Percentiles rank a stretch among this genome's conserved stretches.
Evolutionary conservation across 73 alveolate species (phyloP).

Genomic region (Paramecium primaurelia): DNA sequence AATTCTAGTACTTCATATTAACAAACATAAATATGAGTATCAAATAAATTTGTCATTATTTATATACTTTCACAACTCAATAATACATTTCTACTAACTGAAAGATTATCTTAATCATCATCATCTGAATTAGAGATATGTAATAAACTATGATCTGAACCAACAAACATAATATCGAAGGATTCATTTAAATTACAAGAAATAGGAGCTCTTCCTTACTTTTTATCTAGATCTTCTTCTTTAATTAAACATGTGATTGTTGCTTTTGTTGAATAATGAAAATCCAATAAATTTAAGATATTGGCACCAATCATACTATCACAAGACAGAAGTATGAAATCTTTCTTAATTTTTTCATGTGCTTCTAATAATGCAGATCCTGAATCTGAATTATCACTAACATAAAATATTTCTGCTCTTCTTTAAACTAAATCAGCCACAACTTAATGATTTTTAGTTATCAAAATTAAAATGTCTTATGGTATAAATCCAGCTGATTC

Average conservation of each 20-base stretch:
- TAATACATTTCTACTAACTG: background rate
- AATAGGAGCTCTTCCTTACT: background rate
- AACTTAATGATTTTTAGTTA: background rate
- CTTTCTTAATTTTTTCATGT: background rate
- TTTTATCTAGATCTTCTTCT: background rate
- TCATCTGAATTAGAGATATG: background rate
- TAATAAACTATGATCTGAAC: background rate
- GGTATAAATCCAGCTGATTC: background rate
- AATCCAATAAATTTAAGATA: background rate
- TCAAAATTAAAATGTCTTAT: background rate
- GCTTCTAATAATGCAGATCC: slow-evolving; percentile 3
- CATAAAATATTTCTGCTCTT: background rate
- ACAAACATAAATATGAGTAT: slow-evolving; percentile 51
- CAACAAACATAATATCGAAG: background rate
- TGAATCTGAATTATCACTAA: slow-evolving; percentile 16
- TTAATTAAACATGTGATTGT: background rate
- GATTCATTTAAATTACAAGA: slow-evolving; percentile 23
- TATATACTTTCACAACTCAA: background rate
- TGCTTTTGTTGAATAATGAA: background rate
- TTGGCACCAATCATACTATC: background rate
- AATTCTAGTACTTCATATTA: background rate
- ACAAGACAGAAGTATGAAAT: background rate
- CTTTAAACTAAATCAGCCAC: background rate
- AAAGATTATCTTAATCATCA: background rate
- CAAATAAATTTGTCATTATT: slow-evolving; percentile 47